Base-by-base conservation (phyloP, 441 rosid genomes). In the Jatropha podagrica region DNA sequence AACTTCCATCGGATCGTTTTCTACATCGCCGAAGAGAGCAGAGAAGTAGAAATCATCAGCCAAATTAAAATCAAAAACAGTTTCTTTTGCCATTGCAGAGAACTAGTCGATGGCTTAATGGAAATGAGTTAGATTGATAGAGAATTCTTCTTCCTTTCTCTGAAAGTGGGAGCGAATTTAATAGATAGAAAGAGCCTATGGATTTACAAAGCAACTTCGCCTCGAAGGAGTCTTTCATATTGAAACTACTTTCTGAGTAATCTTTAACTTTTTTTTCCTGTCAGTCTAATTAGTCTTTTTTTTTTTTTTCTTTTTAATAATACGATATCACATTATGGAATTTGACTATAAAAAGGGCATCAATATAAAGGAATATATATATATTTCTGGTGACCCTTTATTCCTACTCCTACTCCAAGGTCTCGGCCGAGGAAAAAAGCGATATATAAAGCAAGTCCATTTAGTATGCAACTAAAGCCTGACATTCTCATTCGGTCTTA, bases 1-100 rank as follows among this genome's bases (percentile, higher is more conserved):
- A 10, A 41, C n/a, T 5, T 49, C 73, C 15, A 42, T 54, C 58
- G 3, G 58, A 5, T 40, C 60, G 14, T 26, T 64, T 23, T 49
- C 71, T 10, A 69, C 65, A 27, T 65, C 63, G 11, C 59, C 77
- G 63, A 67, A 23, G n/a, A 82, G 67, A 8, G 77, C 81, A 1
- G 82, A 77, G 42, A 77, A 75, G 81, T 79, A 84, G 7, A 81
- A 51, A 67, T 82, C 83, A 65, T 83, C 80, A 5, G 76, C 74
- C 7, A 40, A 71, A 79, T 74, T 73, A 46, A 69, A 73, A 38
- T 60, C 66, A 48, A 62, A 5, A 18, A 14, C 0, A 41, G 2
- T 23, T 55, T 68, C 62, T 32, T 64, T 64, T 38, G 69, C 76
- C 81, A 68, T 71, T 12, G 15, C 10, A 2, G 2, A 60, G 49